phyloP scores from a whole-genome alignment of 257 asterid genomes.

The Ajuga chamaepitys region DNA sequence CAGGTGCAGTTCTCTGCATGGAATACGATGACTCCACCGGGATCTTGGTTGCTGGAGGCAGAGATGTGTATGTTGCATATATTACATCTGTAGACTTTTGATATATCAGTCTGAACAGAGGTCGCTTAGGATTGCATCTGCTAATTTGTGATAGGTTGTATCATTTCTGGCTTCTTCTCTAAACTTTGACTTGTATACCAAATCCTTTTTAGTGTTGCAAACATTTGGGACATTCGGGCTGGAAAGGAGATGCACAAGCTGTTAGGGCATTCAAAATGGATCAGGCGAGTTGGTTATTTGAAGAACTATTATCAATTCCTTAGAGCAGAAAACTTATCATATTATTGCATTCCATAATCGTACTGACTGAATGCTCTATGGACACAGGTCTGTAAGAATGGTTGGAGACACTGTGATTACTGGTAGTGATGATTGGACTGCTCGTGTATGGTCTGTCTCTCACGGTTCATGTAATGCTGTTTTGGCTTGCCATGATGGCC shows the following conservation, averaged over 20 bases:
- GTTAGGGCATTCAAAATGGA: conserved; percentile 91
- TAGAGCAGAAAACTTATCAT: neutral
- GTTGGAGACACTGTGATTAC: conserved; percentile 88
- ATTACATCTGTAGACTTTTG: neutral
- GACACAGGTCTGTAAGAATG: conserved; percentile 87
- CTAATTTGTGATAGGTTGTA: neutral
- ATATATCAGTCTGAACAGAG: conserved; percentile 5
- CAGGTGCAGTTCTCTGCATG: conserved; percentile 92
- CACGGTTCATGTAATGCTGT: conserved; percentile 95
- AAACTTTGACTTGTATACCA: conserved; percentile 20
- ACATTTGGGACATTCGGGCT: conserved; percentile 94
- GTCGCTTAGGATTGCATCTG: conserved; percentile 5
- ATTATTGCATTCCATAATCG: conserved; percentile 16
- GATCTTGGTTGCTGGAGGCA: conserved; percentile 89
- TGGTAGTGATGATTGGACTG: conserved; percentile 99
- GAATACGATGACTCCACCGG: conserved; percentile 90
- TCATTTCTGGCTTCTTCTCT: conserved; percentile 14
- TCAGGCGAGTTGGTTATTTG: conserved; percentile 44
- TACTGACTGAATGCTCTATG: conserved; percentile 21
- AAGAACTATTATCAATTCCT: neutral
- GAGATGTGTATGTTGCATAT: conserved; percentile 66
- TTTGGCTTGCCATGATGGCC: conserved; percentile 94
- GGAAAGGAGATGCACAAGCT: conserved; percentile 92
- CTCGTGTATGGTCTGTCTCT: conserved; percentile 90
- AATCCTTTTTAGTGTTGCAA: conserved; percentile 46